A percentile compares a stretch with the other conserved stretches of the same genome.
Evolutionary conservation across 73 alveolate species (phyloP).

Genomic region (Paraurostyla sp.): DNA sequence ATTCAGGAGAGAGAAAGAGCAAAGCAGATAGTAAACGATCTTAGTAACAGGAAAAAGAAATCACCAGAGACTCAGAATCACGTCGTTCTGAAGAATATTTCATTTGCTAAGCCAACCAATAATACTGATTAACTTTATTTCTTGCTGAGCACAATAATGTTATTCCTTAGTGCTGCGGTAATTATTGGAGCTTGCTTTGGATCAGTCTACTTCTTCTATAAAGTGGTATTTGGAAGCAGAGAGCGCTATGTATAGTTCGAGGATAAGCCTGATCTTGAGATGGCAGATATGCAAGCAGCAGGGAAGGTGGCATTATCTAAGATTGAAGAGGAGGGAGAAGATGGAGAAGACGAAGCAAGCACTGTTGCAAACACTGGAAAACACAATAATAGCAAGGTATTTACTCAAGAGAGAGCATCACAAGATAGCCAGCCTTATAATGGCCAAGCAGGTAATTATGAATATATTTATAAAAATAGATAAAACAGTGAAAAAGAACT

Average conservation of each 20-base stretch:
- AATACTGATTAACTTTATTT: background rate
- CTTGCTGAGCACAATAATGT: background rate
- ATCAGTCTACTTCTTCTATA: slow-evolving; percentile 38
- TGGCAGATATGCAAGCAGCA: background rate
- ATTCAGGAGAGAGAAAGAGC: slow-evolving; percentile 30
- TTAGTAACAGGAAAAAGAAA: background rate
- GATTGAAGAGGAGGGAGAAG: background rate
- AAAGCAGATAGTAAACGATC: background rate
- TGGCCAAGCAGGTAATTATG: background rate
- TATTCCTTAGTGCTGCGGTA: background rate
- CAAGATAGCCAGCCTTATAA: no score
- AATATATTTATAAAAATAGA: background rate
- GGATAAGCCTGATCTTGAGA: background rate
- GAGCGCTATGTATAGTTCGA: slow-evolving; percentile 30
- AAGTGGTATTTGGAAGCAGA: slow-evolving; percentile 7
- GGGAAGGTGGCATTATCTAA: background rate
- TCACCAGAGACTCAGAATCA: background rate
- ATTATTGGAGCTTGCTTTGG: slow-evolving; percentile 41
- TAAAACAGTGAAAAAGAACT: background rate
- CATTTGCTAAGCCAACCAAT: background rate
- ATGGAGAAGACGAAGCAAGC: no score
- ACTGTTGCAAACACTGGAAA: no score
- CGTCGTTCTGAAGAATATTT: background rate
- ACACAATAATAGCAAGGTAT: no score
- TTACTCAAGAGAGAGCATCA: no score